Evolutionary conservation across 2,329 filamentous ascomycete genomes (phyloP).

Genomic region (Neofusicoccum kwambonambiense): DNA sequence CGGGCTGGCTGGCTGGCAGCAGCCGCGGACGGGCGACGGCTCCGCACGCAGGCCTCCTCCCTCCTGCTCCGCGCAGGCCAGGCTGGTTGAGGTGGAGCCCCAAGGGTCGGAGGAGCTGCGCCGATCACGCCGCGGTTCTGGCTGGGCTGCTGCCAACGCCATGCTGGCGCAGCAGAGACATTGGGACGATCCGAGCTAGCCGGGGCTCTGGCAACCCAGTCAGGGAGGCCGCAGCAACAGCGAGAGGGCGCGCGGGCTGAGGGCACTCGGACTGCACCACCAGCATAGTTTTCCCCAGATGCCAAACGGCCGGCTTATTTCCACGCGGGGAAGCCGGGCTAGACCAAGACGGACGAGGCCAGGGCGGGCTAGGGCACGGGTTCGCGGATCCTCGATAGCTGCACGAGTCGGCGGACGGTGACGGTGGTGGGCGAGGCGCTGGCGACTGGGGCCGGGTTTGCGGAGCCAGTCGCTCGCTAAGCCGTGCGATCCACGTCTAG

Average conservation of each 20-base stretch:
- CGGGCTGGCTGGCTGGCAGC: not conserved
- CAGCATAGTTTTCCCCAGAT: slow-evolving; percentile 3
- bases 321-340: slow-evolving; percentile 10
- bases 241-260: not conserved
- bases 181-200: not conserved
- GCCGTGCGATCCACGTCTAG: not conserved
- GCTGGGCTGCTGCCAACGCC: not conserved
- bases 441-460: slow-evolving; percentile 3
- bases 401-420: not conserved
- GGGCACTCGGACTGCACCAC: not conserved
- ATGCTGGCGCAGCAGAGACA: not conserved
- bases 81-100: not conserved
- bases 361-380: not conserved
- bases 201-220: not conserved
- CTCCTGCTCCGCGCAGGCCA: not conserved
- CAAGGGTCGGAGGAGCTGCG: not conserved
- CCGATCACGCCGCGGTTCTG: not conserved
- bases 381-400: not conserved
- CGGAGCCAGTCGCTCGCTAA: slow-evolving; percentile 10
- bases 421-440: slow-evolving; percentile 4
- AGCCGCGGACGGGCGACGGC: not conserved
- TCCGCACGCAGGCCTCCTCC: slow-evolving; percentile 15
- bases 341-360: not conserved
- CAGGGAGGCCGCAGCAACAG: not conserved
- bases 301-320: slow-evolving; percentile 15